These are phyloP conservation scores for Macrophomina pseudophaseolina DNA, from an alignment of 2,329 filamentous ascomycete species.

Conservation along the genomic window DNA sequence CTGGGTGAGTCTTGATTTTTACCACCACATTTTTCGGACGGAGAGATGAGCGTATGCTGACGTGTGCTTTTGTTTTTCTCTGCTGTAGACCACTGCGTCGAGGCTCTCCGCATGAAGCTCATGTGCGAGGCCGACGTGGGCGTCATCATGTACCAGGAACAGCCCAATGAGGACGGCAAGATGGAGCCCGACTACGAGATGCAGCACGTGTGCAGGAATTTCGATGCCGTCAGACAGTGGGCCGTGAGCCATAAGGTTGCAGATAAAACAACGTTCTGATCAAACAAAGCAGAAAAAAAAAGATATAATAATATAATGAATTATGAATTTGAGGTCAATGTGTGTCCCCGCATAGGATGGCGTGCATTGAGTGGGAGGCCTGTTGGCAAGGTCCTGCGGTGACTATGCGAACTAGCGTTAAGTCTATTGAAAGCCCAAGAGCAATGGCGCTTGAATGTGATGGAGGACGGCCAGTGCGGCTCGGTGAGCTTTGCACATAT, in stretches of 20 bases:
- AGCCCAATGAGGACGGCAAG: constrained; percentile 31
- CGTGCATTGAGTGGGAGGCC: neutral
- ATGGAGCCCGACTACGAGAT: constrained; percentile 39
- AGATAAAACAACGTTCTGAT: constrained; percentile 25
- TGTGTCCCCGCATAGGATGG: neutral
- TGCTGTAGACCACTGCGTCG: constrained; percentile 40
- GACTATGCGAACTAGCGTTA: too few relatives aligned
- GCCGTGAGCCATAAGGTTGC: constrained; percentile 41
- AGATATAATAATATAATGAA: neutral
- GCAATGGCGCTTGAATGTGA: too few relatives aligned
- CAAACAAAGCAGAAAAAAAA: neutral
- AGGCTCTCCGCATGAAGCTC: constrained; percentile 43
- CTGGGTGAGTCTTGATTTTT: neutral
- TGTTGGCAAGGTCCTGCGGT: neutral
- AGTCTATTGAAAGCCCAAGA: too few relatives aligned
- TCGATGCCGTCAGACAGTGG: constrained; percentile 42
- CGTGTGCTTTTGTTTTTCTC: neutral
- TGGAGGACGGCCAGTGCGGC: too few relatives aligned
- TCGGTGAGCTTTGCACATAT: too few relatives aligned
- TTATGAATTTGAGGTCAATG: neutral
- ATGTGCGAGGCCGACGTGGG: constrained; percentile 44
- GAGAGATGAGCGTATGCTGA: neutral
- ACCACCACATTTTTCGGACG: neutral
- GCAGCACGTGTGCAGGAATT: constrained; percentile 41
- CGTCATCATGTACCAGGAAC: constrained; percentile 35